Base-by-base conservation (phyloP, 768 basidiomycete species). In the Collybia sp. region DNA sequence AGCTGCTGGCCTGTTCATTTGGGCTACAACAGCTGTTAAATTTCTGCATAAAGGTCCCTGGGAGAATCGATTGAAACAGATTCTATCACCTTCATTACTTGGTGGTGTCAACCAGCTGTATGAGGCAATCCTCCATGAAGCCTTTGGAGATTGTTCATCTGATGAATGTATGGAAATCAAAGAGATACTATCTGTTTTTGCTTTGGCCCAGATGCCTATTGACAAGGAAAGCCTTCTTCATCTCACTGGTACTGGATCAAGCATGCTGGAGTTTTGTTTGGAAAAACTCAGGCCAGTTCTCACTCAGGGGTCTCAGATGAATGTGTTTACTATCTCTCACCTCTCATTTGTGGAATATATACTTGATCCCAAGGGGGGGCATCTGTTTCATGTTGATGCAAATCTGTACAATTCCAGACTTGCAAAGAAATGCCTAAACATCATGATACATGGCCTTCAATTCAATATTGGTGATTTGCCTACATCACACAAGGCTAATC, bases 391-490 rank as follows among this genome's bases (percentile, higher is more conserved):
- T 34, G 15, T 34, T 34, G 33, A 34, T 34, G 15, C 15, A 10
- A 10, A 10, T 34, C 33, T 34, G 33, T 15, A 34, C 33, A 34
- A 34, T 34, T n/a, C n/a, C n/a, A n/a, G n/a, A n/a, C n/a, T n/a
- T n/a, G n/a, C n/a, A n/a, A n/a, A n/a, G n/a, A n/a, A 10, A 10
- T 34, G 33, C 20, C 50, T 72, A 9, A 42, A 44, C 20, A 49
- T 60, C 19, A 68, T 72, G 70, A 51, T 48, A 11, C n/a, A n/a
- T n/a, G n/a, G n/a, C n/a, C n/a, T n/a, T n/a, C n/a, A 46, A 41
- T 72, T 73, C 55, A 71, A 73, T 33, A 70, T 73, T 9, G 73
- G 70, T 17, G 37, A 53, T 10, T n/a, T n/a, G n/a, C n/a, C n/a
- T n/a, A n/a, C n/a, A n/a, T n/a, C n/a, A n/a, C n/a, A n/a, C n/a